A percentile compares a stretch with the other conserved stretches of the same genome.
Evolutionary conservation across 2,329 filamentous ascomycete species (phyloP).

Genomic region (Fusarium mundagurra): DNA sequence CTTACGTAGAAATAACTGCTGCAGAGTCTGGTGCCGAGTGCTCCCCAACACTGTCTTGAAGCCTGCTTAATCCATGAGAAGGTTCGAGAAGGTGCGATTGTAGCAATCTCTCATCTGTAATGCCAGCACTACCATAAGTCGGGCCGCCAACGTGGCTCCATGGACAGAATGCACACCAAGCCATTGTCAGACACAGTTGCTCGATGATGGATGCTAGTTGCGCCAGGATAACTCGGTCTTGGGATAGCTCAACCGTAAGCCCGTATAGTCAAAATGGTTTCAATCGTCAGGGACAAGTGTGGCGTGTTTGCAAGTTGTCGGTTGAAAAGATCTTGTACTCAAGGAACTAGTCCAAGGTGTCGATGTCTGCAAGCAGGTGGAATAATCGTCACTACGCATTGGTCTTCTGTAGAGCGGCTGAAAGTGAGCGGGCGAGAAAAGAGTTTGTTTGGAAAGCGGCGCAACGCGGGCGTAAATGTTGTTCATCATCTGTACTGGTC

Average conservation of each 20-base stretch:
- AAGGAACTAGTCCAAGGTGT: not conserved
- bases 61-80: not conserved
- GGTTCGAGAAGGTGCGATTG: not conserved
- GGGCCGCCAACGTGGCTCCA: not conserved
- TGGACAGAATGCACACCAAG: not conserved
- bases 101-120: not conserved
- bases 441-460: not conserved
- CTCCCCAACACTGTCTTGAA: not conserved
- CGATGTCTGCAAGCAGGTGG: too few species aligned
- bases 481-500: not conserved
- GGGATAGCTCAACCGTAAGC: not conserved
- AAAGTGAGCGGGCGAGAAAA: rapidly evolving
- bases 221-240: not conserved
- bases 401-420: not conserved
- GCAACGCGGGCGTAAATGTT: not conserved
- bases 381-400: not conserved
- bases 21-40: not conserved
- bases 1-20: not conserved
- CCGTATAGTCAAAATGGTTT: not conserved
- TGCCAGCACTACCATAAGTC: too few species aligned
- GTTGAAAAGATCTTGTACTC: not conserved
- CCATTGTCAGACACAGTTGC: not conserved
- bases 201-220: not conserved
- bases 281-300: not conserved
- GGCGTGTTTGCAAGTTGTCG: not conserved